Base-by-base conservation (phyloP, 2,329 filamentous ascomycete species). In the Sclerotinia nivalis region DNA sequence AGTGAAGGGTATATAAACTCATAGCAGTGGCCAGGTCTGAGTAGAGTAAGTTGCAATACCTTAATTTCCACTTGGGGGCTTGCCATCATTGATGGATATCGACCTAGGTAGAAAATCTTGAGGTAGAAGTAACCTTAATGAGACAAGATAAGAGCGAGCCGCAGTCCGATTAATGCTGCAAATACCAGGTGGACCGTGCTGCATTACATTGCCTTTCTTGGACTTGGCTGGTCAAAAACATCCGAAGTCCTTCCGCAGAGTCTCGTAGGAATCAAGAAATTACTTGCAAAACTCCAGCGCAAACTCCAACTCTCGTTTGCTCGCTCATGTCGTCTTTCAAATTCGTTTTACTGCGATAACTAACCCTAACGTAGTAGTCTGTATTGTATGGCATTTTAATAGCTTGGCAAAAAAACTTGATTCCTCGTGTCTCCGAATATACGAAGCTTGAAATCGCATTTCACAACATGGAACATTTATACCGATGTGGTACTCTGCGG, bases 381-480 rank as follows among this genome's bases (percentile, higher is more conserved):
- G 37, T 40, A 40, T 40, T 40, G 12, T 40, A 13, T 43, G 13
- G 40, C 7, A 40, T 59, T n/a, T 40, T 40, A 12, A 40, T 18
- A 25, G 10, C 55, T 59, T 59, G 55, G 55, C 55, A 25, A 25
- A 59, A 59, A 59, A 59, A 20, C 34, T 59, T 59, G 55, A 59
- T 59, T 40, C 22, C 22, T 59, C 22, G 55, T 40, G 55, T 2
- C 50, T 22, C 31, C 7, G 31, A 58, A 18, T 34, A 7, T 6
- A 34, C 34, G 55, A 58, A 25, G 34, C 55, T 40, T 58, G 31
- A 25, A 25, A 56, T 58, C 55, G 34, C 34, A 58, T 12, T 25
- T 40, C 34, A 58, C 55, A 22, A 18, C 22, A 40, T 40, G 2
- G 22, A 40, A 58, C 20, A 25, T 5, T 40, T 59, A 15, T n/a